These are phyloP conservation scores for Pseudisothecium myosuroides DNA, from an alignment of 225 moss, liverwort and hornwort species.

Conservation along the genomic window DNA sequence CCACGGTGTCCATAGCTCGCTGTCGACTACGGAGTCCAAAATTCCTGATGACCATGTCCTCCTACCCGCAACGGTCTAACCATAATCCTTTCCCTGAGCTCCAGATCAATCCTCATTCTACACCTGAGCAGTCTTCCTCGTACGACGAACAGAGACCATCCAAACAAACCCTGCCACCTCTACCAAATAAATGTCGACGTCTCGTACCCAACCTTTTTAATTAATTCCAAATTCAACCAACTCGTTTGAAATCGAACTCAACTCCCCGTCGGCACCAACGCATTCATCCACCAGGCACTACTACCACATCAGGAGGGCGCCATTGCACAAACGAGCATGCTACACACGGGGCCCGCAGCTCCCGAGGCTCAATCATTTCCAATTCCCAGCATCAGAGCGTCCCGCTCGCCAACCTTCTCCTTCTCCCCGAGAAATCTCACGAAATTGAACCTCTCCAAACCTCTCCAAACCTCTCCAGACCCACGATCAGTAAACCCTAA, in stretches of 20 bases:
- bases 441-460: neutral
- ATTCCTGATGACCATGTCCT: slow-evolving; percentile 51
- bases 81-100: slow-evolving; percentile 26
- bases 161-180: neutral
- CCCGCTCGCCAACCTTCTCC: neutral
- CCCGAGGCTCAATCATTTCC: slow-evolving; percentile 42
- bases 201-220: neutral
- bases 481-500: slow-evolving; percentile 21
- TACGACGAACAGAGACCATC: neutral
- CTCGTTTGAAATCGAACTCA: neutral
- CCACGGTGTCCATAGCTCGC: slow-evolving; percentile 62
- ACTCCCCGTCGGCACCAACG: neutral
- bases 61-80: neutral
- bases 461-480: neutral
- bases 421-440: neutral
- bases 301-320: slow-evolving; percentile 78
- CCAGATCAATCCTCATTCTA: neutral
- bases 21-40: slow-evolving; percentile 50
- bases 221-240: neutral
- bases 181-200: neutral
- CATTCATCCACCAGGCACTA: slow-evolving; percentile 7
- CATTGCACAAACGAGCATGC: slow-evolving; percentile 72
- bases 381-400: slow-evolving; percentile 18
- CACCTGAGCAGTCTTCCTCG: neutral
- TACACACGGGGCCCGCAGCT: slow-evolving; percentile 17